Base-by-base conservation (phyloP, 495 filamentous ascomycete species). In the Trichoderma gamsii region DNA sequence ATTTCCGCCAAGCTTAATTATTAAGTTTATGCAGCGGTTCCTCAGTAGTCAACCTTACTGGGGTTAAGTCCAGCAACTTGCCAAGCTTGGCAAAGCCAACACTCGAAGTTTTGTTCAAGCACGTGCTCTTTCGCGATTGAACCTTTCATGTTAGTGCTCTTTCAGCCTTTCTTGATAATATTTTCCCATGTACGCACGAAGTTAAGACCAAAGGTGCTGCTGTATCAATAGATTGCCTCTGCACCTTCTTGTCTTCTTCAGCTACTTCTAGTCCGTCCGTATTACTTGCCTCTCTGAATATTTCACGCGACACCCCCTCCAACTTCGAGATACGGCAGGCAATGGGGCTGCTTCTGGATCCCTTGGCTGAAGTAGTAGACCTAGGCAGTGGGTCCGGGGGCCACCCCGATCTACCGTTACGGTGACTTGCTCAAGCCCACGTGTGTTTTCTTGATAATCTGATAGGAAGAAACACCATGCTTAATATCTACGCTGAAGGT, bases 1-100 rank as follows among this genome's bases (percentile, higher is more conserved):
- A 61, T 61, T 1, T 18, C 27, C 29, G 56, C 56, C 56, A 61
- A 61, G 56, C 56, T 61, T 61, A 61, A 35, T 13, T 61, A 25
- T 21, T 61, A 61, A 61, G 16, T 61, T 21, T 61, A 61, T 61
- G 23, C 56, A 61, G 12, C 2, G 25, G 8, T 29, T 9, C 9
- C 16, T 7, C 9, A 18, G 27, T 61, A 25, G 25, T 32, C 56
- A 61, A 61, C 56, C 56, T 61, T 61, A 16, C 29, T 61, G 27
- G 1, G 56, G 23, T 61, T 61, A 21, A 61, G 29, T 25, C 35
- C 16, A 12, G 25, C 4, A 6, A 4, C 23, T 32, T 27, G 56
- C 27, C 56, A 61, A 25, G 8, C 56, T 61, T 32, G 25, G 56
- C 56, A 61, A 32, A 21, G 23, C 56, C 25, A 21, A 21, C 27